These are phyloP conservation scores for Solanum chilense DNA, from an alignment of 257 asterid genomes.

Conservation along the genomic window DNA sequence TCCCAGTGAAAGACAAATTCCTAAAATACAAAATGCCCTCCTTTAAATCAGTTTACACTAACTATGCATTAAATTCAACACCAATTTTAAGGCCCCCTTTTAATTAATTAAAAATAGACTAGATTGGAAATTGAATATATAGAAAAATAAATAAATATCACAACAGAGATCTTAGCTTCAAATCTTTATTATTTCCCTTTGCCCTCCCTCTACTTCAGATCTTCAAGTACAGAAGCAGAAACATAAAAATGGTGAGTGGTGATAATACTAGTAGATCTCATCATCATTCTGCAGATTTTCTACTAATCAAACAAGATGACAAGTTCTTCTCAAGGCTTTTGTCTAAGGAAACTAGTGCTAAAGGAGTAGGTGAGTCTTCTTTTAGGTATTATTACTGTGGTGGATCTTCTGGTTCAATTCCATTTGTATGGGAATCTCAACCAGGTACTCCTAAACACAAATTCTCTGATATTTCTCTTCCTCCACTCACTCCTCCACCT, in stretches of 20 bases:
- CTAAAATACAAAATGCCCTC: background rate
- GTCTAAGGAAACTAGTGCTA: constrained; percentile 25
- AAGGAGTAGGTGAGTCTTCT: constrained; percentile 23
- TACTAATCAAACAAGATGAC: constrained; percentile 24
- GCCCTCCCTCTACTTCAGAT: constrained; percentile 19
- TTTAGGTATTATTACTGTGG: constrained; percentile 55
- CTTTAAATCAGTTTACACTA: background rate
- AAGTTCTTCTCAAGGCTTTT: constrained; percentile 31
- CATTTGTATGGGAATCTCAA: constrained; percentile 71
- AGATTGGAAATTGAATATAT: background rate
- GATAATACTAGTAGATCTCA: background rate
- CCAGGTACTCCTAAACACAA: constrained; percentile 79
- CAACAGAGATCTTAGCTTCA: background rate
- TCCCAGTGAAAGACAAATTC: background rate
- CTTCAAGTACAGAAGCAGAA: background rate
- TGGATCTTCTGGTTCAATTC: constrained; percentile 50
- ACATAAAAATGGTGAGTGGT: constrained; percentile 12
- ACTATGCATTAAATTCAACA: background rate
- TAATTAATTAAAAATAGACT: background rate
- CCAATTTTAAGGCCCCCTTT: background rate
- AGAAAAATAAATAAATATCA: background rate
- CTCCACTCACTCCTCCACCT: constrained; percentile 82
- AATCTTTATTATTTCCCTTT: background rate
- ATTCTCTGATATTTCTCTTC: constrained; percentile 25
- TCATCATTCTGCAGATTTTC: constrained; percentile 9